Percentiles rank a stretch among this genome's conserved stretches.
Conservation (phyloP, 495 filamentous ascomycete genomes). For the Podospora bellae-mahoneyi region DNA sequence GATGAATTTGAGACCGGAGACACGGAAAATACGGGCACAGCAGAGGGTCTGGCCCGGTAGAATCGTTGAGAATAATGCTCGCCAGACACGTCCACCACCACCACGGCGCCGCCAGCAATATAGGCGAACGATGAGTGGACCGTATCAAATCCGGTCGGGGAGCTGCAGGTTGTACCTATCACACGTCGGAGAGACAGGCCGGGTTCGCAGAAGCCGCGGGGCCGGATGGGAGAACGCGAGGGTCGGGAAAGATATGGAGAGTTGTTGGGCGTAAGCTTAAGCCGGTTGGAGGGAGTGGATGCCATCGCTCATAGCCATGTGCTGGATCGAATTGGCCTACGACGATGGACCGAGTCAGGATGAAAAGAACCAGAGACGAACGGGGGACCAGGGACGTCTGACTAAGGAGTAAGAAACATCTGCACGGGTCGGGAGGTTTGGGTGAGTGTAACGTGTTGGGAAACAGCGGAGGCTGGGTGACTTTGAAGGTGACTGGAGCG, state of each 20-base stretch:
- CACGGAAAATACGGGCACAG: conserved; percentile 57
- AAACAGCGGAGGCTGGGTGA: conserved; percentile 1
- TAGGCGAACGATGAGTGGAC: conserved; percentile 78
- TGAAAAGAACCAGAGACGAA: conserved; percentile 7
- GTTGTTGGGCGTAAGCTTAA: conserved; percentile 78
- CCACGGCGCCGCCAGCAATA: conserved; percentile 88
- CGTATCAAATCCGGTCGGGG: conserved; percentile 82
- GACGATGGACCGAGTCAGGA: neutral
- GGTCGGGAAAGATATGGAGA: conserved; percentile 65
- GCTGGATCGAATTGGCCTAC: conserved; percentile 19
- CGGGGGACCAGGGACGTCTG: conserved; percentile 3
- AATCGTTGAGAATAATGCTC: conserved; percentile 77
- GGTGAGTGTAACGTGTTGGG: conserved; percentile 12
- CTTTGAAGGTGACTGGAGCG: conserved; percentile 10
- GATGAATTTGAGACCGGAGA: conserved; percentile 39
- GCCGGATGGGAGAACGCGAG: conserved; percentile 56
- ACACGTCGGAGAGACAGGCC: conserved; percentile 74
- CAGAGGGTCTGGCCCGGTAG: conserved; percentile 81
- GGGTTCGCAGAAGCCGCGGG: conserved; percentile 41
- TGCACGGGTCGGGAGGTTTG: conserved; percentile 3
- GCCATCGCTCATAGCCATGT: conserved; percentile 56
- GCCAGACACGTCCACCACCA: conserved; percentile 78
- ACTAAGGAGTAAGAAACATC: conserved; percentile 20
- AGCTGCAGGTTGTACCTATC: conserved; percentile 81
- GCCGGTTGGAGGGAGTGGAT: conserved; percentile 56